Base-by-base conservation (phyloP, 2,329 filamentous ascomycete genomes). In the Hypoxylon sp. region DNA sequence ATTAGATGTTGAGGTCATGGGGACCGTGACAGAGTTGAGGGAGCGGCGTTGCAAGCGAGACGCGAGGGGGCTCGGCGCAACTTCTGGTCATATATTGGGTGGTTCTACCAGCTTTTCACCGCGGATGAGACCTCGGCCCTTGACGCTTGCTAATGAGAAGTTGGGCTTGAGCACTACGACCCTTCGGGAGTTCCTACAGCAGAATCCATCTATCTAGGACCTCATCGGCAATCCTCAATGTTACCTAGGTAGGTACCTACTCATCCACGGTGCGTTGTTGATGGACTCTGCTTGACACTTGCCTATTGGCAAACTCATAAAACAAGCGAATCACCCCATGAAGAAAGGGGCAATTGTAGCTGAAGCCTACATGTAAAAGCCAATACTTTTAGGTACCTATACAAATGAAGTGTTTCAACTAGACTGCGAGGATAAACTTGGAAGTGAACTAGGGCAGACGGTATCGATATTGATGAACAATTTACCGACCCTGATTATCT, bases 41-140 rank as follows among this genome's bases (percentile, higher is more conserved):
- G 43, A 67, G 45, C 49, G 57, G 65, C 71, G 23, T 7, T 66
- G 41, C 52, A 61, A 46, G 67, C 55, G 10, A 64, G 63, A 9
- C 50, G 63, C 1, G 49, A 28, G 30, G 53, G 63, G 30, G 34
- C 60, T 17, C 69, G 63, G 41, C 60, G 21, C 17, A 56, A 51
- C 21, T 63, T 71, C 51, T 71, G 69, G 65, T 56, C 72, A 25
- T 72, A 71, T 49, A 72, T 72, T 11, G 66, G 69, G 1, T 73
- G 68, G 43, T 70, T 71, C 59, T 72, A 71, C 14, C 28, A 68
- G 41, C 36, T 65, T 32, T 71, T 28, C 23, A 58, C 56, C 2
- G 63, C 57, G 3, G 65, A 73, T 46, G 65, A 69, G 3, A 71
- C 65, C 2, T 69, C 53, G 59, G 36, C 30, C 11, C 53, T 59